Evolutionary conservation across 345 rosid species (phyloP).

Genomic region (Erysimum cheiranthoides): DNA sequence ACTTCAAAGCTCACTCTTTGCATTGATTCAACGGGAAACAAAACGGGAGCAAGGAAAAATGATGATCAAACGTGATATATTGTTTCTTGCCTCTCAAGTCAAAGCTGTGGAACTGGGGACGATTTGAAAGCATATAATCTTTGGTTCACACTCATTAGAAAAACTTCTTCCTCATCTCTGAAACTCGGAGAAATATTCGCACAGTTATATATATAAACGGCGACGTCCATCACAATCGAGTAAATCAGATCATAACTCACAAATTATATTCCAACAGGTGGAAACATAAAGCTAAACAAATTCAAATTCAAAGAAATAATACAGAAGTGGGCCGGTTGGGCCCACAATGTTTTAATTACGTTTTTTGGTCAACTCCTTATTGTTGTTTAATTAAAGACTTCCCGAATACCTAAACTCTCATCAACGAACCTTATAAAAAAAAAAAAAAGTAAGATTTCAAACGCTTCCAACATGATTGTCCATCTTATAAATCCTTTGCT

Average conservation of each 20-base stretch:
- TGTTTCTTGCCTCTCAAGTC: constrained; percentile 34
- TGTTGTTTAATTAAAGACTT: not conserved
- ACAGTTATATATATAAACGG: not conserved
- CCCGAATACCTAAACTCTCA: constrained; percentile 1
- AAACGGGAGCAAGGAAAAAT: not conserved
- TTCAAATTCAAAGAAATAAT: not conserved
- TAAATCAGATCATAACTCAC: not conserved
- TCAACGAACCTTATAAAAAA: not conserved
- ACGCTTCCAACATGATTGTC: not conserved
- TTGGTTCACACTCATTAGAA: not conserved
- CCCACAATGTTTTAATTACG: not conserved
- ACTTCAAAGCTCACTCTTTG: constrained; percentile 31
- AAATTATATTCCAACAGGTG: constrained; percentile 1
- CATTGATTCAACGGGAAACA: not conserved
- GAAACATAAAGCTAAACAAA: not conserved
- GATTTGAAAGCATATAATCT: not conserved
- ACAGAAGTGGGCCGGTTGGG: not conserved
- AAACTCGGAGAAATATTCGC: constrained; percentile 1
- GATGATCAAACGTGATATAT: not conserved
- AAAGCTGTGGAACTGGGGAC: not conserved
- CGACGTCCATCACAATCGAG: not conserved
- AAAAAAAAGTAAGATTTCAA: not conserved
- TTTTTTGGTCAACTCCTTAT: not conserved
- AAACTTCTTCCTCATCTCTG: not conserved
- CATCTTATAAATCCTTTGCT: not conserved